Evolutionary conservation across 2,329 filamentous ascomycete genomes (phyloP).

Genomic region (Xylariaceae sp.): DNA sequence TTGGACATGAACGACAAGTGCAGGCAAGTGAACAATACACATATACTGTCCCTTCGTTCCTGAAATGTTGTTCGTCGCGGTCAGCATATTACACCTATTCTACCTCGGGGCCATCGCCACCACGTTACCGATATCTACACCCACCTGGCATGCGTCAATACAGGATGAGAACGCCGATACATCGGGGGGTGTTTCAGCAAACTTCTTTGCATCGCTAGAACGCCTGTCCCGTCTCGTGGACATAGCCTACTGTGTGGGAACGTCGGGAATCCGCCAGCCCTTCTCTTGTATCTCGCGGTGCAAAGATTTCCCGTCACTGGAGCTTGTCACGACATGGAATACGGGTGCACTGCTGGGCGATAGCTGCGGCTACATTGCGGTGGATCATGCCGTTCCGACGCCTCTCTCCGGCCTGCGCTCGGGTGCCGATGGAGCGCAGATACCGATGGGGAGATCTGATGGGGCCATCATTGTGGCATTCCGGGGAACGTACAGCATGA

Average conservation of each 20-base stretch:
- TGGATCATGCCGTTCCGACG: constrained; percentile 59
- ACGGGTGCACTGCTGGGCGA: constrained; percentile 82
- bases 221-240: constrained; percentile 88
- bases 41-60: not conserved
- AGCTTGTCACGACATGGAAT: constrained; percentile 81
- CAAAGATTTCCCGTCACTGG: constrained; percentile 72
- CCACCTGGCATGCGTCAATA: constrained; percentile 9
- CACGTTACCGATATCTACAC: constrained; percentile 14
- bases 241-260: constrained; percentile 89
- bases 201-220: constrained; percentile 76
- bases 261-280: constrained; percentile 72
- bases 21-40: not conserved
- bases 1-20: too few species aligned
- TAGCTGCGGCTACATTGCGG: constrained; percentile 86
- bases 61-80: constrained; percentile 12
- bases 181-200: constrained; percentile 43
- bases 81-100: constrained; percentile 10
- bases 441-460: constrained; percentile 11
- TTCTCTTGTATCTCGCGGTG: constrained; percentile 85
- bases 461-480: constrained; percentile 75
- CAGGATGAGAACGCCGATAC: constrained; percentile 7
- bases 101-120: constrained; percentile 10
- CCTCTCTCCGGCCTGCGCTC: constrained; percentile 1
- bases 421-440: constrained; percentile 3
- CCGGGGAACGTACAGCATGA: constrained; percentile 87